These are phyloP conservation scores for Zopfia rhizophila DNA, from an alignment of 2,329 filamentous ascomycete genomes.

Conservation along the genomic window DNA sequence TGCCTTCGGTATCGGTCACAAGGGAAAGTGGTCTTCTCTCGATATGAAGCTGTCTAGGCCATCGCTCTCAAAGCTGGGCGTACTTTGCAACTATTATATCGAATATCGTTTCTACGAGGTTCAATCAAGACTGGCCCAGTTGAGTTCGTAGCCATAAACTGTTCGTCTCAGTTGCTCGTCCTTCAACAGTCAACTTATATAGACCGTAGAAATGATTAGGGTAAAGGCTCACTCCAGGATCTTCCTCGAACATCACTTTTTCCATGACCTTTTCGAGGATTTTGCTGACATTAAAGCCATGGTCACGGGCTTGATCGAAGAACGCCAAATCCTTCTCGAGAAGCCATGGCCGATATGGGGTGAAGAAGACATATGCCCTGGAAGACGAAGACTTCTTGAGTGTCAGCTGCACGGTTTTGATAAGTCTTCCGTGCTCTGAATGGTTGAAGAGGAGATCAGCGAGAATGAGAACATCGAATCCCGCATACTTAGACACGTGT, in stretches of 20 bases:
- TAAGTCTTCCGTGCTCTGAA: conserved; percentile 81
- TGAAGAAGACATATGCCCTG: conserved; percentile 88
- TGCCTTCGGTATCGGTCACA: too few species aligned
- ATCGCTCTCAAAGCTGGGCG: too few species aligned
- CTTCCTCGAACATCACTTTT: conserved; percentile 87
- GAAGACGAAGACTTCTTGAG: conserved; percentile 67
- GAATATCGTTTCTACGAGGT: neutral
- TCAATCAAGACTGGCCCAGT: conserved; percentile 62
- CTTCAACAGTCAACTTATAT: conserved; percentile 44
- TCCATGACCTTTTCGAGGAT: conserved; percentile 85
- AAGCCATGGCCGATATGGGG: conserved; percentile 92
- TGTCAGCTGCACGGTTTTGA: conserved; percentile 75
- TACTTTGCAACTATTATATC: neutral
- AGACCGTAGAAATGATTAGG: neutral
- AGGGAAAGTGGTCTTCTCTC: too few species aligned
- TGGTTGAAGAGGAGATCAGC: conserved; percentile 94
- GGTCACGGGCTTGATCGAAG: conserved; percentile 78
- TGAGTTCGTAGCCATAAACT: conserved; percentile 80
- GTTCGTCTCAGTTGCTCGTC: conserved; percentile 84
- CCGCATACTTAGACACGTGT: conserved; percentile 61
- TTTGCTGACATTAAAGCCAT: conserved; percentile 81
- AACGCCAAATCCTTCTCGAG: conserved; percentile 85
- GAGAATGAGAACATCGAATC: conserved; percentile 84
- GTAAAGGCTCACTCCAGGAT: conserved; percentile 71
- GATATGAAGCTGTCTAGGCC: too few species aligned